A percentile compares a stretch with the other conserved stretches of the same genome.
phyloP scores from a whole-genome alignment of 306 rosid species.

The Cicer bijugum region DNA sequence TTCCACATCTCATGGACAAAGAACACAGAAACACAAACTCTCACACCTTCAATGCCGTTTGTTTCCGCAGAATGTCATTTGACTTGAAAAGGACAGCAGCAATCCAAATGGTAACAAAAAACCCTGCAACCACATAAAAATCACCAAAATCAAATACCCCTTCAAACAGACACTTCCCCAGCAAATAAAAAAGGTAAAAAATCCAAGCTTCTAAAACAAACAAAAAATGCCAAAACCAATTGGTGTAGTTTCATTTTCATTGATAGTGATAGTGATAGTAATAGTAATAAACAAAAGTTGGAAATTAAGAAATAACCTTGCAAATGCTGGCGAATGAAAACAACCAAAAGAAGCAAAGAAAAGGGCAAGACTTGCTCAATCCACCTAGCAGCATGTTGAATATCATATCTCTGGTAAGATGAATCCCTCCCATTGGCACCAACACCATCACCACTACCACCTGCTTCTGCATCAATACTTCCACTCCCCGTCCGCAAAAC shows the following conservation, averaged over 20 bases:
- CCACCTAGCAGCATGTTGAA: slow-evolving; percentile 99
- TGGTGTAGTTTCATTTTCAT: neutral
- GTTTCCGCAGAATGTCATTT: slow-evolving; percentile 83
- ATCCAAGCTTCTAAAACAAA: neutral
- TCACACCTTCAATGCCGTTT: slow-evolving; percentile 81
- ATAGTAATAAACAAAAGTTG: neutral
- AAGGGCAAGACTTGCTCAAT: slow-evolving; percentile 93
- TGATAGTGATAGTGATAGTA: neutral
- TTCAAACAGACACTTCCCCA: neutral
- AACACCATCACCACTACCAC: slow-evolving; percentile 50
- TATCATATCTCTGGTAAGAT: slow-evolving; percentile 92
- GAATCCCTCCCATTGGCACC: slow-evolving; percentile 83
- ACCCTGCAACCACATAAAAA: slow-evolving; percentile 52
- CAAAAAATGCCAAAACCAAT: neutral
- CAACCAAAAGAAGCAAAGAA: slow-evolving; percentile 92
- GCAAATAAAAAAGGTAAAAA: neutral
- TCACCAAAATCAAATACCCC: neutral
- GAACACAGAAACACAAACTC: slow-evolving; percentile 2
- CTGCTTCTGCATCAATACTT: slow-evolving; percentile 55
- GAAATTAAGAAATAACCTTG: slow-evolving; percentile 65
- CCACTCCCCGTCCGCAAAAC: slow-evolving; percentile 50
- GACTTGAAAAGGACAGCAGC: slow-evolving; percentile 93
- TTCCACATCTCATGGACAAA: neutral
- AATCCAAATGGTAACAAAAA: slow-evolving; percentile 83
- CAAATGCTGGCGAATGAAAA: slow-evolving; percentile 95